Percentiles rank a stretch among this genome's conserved stretches.
Evolutionary conservation across 2,329 filamentous ascomycete genomes (phyloP).

Genomic region (Nectriaceae sp.): DNA sequence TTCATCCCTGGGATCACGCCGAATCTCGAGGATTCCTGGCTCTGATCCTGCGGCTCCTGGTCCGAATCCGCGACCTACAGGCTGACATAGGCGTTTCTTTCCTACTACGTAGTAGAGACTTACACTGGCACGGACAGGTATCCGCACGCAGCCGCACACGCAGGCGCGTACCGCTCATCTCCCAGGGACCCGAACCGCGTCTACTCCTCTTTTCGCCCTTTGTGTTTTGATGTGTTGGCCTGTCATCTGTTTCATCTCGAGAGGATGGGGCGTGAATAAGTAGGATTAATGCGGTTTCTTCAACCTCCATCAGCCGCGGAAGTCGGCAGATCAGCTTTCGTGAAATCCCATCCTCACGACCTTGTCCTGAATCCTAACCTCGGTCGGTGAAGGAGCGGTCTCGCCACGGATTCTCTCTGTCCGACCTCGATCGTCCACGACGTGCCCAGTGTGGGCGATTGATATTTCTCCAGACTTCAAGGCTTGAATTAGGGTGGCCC

Average conservation of each 20-base stretch:
- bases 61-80: conserved; percentile 11
- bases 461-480: neutral
- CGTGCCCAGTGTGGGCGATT: neutral
- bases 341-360: neutral
- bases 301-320: neutral
- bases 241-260: conserved; percentile 26
- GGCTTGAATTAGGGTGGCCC: conserved; percentile 28
- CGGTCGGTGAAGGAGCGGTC: neutral
- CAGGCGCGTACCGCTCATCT: conserved; percentile 20
- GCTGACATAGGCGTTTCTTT: neutral
- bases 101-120: neutral
- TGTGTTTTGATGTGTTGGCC: conserved; percentile 24
- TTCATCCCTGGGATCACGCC: conserved; percentile 22
- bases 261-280: conserved; percentile 12
- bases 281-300: neutral
- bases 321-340: neutral
- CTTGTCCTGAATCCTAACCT: neutral
- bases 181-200: conserved; percentile 18
- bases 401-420: neutral
- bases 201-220: conserved; percentile 15
- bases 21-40: conserved; percentile 14
- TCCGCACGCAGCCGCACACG: conserved; percentile 2
- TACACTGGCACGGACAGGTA: conserved; percentile 5
- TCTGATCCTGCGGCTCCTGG: conserved; percentile 19
- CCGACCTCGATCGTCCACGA: neutral